Evolutionary conservation across 1,284 basidiomycete genomes (phyloP).

Genomic region (Cryptococcus floricola): DNA sequence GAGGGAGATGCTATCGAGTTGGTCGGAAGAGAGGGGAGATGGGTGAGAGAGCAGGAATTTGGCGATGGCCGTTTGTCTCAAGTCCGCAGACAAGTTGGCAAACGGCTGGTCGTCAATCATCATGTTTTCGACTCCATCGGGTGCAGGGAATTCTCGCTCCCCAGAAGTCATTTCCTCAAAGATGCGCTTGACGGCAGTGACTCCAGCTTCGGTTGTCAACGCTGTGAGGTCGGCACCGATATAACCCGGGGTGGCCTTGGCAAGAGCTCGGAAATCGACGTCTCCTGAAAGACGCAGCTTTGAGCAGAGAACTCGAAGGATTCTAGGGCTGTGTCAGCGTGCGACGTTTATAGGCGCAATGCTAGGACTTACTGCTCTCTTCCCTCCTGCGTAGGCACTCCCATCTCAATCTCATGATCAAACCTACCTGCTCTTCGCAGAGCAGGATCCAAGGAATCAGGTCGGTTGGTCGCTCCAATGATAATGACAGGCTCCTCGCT

Average conservation of each 20-base stretch:
- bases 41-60: slow-evolving; percentile 85
- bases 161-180: slow-evolving; percentile 78
- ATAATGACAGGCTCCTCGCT: slow-evolving; percentile 73
- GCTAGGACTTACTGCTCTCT: slow-evolving; percentile 68
- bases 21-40: slow-evolving; percentile 65
- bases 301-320: slow-evolving; percentile 62
- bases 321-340: slow-evolving; percentile 53
- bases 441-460: slow-evolving; percentile 90
- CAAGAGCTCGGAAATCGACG: slow-evolving; percentile 55
- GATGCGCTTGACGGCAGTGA: slow-evolving; percentile 93
- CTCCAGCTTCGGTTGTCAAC: slow-evolving; percentile 87
- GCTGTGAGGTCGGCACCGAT: slow-evolving; percentile 93
- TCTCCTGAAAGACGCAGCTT: slow-evolving; percentile 36
- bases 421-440: slow-evolving; percentile 89
- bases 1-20: slow-evolving; percentile 76
- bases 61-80: slow-evolving; percentile 68
- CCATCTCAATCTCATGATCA: slow-evolving; percentile 96
- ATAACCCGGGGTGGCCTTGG: slow-evolving; percentile 92
- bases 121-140: slow-evolving; percentile 25
- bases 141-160: slow-evolving; percentile 53
- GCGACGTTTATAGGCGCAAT: background rate
- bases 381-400: slow-evolving; percentile 86
- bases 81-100: slow-evolving; percentile 41
- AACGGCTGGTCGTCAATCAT: slow-evolving; percentile 35
- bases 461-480: slow-evolving; percentile 93